Evolutionary conservation across 331 rosid genomes (phyloP), one percentile per base, ranked within the genome.

Genomic region (Arachis monticola): DNA sequence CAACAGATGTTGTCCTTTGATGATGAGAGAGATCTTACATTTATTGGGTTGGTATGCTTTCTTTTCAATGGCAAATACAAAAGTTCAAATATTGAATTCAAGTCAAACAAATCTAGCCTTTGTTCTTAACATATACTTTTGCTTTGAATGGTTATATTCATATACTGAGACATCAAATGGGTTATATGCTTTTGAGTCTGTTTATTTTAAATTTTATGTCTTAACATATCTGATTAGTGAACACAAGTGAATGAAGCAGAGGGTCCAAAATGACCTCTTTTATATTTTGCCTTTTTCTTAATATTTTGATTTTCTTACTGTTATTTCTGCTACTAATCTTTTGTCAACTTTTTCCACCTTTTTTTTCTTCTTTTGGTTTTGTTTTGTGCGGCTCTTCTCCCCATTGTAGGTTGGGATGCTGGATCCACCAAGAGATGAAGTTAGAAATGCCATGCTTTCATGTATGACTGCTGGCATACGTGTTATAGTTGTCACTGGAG

Each of bases 41-140:
- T 94, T 87, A 89, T 94, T 90, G 99, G 99, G 91, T 87, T 94
- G 99, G 99, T 94, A 94, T 87, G 99, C 96, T 86, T 84, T 86
- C 88, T 87, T 83, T 88, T 74, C 83, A 41, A 84, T 76, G 70
- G 64, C 59, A 63, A 65, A 80, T 65, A 14, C 60, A 51, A 73
- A 17, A 30, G 50, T 81, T 79, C 10, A 40, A 77, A 59, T 73
- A 42, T 68, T 68, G 52, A 38, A 72, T 53, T 57, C 38, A 60
- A 68, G 57, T 60, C 76, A 22, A 56, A 75, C 73, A 73, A 76
- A 52, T 31, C 55, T 70, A 31, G 41, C 47, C 41, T 51, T 75
- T 50, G 10, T 71, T 64, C 72, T 35, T 41, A 57, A 55, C 69
- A 11, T 64, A 47, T 64, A 70, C 32, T 77, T 77, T 55, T 68